A percentile compares a stretch with the other conserved stretches of the same genome.
Evolutionary conservation across 331 rosid species (phyloP).

Genomic region (Ulmus americana): DNA sequence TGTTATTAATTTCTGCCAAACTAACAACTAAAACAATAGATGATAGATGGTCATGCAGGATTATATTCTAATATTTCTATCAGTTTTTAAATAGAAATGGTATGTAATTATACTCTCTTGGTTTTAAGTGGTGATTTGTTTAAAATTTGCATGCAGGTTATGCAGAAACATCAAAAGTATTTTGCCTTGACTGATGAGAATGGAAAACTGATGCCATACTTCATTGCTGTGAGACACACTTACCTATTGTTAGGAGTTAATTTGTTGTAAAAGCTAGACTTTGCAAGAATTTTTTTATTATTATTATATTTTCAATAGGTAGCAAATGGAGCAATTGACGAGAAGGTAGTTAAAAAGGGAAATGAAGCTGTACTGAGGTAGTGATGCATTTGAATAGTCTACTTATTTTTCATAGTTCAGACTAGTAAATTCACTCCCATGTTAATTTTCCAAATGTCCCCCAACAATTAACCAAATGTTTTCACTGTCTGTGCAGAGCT

Average conservation of each 20-base stretch:
- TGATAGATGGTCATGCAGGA: no score
- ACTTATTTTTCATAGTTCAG: no score
- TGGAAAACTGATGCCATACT: slow-evolving; percentile 73
- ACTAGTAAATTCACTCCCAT: no score
- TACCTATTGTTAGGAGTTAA: slow-evolving; percentile 10
- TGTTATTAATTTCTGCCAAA: no score
- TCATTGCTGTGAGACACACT: slow-evolving; percentile 69
- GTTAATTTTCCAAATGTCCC: no score
- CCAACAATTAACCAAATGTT: slow-evolving; percentile 5
- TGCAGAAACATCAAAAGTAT: slow-evolving; percentile 96
- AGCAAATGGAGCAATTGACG: slow-evolving; percentile 82
- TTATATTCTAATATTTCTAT: no score
- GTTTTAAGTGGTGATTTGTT: slow-evolving; percentile 16
- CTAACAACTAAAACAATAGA: no score
- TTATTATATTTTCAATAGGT: slow-evolving; percentile 43
- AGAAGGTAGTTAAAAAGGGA: slow-evolving; percentile 65
- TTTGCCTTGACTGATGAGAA: slow-evolving; percentile 56
- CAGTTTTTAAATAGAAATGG: not conserved
- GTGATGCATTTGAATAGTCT: not conserved
- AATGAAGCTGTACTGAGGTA: slow-evolving; percentile 95
- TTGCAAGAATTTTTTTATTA: slow-evolving; percentile 11
- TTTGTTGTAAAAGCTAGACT: slow-evolving; percentile 3
- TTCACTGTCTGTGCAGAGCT: slow-evolving; percentile 53
- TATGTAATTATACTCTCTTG: not conserved
- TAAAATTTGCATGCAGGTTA: slow-evolving; percentile 55